phyloP scores from a whole-genome alignment of 2,329 filamentous ascomycete genomes.

The Ceratocystis ficicola region DNA sequence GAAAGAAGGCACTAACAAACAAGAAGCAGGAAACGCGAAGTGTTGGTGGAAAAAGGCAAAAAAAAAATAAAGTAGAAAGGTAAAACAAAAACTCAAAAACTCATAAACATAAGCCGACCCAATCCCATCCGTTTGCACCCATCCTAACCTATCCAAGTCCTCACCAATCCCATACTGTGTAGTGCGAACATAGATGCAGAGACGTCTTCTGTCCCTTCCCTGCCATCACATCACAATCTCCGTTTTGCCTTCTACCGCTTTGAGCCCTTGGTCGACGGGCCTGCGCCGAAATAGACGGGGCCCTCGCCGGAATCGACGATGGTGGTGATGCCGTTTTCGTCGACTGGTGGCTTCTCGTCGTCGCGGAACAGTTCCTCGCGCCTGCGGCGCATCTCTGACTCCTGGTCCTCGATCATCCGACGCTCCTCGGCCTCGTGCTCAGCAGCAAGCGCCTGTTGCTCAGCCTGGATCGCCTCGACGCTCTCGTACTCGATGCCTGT shows the following conservation, averaged over 20 bases:
- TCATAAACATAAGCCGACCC: background rate
- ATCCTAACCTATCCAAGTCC: background rate
- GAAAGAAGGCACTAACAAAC: background rate
- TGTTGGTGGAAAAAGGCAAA: background rate
- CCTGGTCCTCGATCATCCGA: constrained; percentile 36
- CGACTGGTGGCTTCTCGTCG: constrained; percentile 23
- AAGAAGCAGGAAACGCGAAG: background rate
- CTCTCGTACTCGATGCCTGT: constrained; percentile 43
- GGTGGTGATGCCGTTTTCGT: constrained; percentile 7
- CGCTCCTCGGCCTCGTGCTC: constrained; percentile 36
- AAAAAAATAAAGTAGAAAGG: too few species aligned
- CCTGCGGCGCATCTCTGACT: constrained; percentile 37
- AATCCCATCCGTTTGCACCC: background rate
- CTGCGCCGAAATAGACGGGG: constrained; percentile 6
- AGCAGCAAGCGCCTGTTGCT: constrained; percentile 38
- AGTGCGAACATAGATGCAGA: too few species aligned
- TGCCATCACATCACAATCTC: background rate
- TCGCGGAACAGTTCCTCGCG: constrained; percentile 39
- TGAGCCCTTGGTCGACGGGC: background rate
- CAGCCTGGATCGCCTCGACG: constrained; percentile 44
- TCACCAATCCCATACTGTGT: background rate
- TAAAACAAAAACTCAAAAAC: background rate
- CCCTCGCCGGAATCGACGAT: constrained; percentile 1
- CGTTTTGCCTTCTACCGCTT: background rate
- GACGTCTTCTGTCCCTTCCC: background rate